Conservation (phyloP, 2,329 filamentous ascomycete genomes). For the Elsinoe perseae region DNA sequence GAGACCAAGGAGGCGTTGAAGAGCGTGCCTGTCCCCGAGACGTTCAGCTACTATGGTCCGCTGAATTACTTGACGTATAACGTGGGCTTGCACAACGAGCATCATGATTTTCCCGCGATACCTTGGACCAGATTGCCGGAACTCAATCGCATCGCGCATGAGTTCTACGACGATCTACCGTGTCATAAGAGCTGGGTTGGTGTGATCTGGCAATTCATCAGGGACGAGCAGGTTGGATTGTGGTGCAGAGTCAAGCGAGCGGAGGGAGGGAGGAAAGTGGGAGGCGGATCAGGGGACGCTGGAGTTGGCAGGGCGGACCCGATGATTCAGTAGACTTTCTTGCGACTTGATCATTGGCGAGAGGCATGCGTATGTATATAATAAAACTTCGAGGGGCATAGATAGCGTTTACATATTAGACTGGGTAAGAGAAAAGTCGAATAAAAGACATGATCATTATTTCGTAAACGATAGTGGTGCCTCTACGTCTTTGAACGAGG, state of each 20-base stretch:
- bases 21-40: slow-evolving; percentile 65
- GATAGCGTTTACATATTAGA: not conserved
- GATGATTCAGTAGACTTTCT: slow-evolving; percentile 9
- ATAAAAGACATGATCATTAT: not conserved
- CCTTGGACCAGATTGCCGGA: slow-evolving; percentile 82
- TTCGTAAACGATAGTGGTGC: slow-evolving; percentile 9
- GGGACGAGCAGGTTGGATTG: slow-evolving; percentile 80
- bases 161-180: slow-evolving; percentile 87
- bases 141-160: slow-evolving; percentile 70
- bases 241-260: slow-evolving; percentile 90
- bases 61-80: slow-evolving; percentile 94
- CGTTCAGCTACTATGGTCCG: slow-evolving; percentile 91
- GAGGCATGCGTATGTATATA: slow-evolving; percentile 3
- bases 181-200: slow-evolving; percentile 83
- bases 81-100: slow-evolving; percentile 95
- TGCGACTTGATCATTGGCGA: not conserved
- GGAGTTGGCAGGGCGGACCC: slow-evolving; percentile 28
- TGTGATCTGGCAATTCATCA: slow-evolving; percentile 92
- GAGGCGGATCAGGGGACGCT: slow-evolving; percentile 43
- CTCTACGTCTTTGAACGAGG: not conserved
- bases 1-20: slow-evolving; percentile 26
- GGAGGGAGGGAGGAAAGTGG: slow-evolving; percentile 61
- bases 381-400: not conserved
- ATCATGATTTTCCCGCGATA: slow-evolving; percentile 95
- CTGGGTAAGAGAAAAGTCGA: not conserved